Evolutionary conservation across 139 green algal genomes (phyloP).

Genomic region (Chlorella sp.): DNA sequence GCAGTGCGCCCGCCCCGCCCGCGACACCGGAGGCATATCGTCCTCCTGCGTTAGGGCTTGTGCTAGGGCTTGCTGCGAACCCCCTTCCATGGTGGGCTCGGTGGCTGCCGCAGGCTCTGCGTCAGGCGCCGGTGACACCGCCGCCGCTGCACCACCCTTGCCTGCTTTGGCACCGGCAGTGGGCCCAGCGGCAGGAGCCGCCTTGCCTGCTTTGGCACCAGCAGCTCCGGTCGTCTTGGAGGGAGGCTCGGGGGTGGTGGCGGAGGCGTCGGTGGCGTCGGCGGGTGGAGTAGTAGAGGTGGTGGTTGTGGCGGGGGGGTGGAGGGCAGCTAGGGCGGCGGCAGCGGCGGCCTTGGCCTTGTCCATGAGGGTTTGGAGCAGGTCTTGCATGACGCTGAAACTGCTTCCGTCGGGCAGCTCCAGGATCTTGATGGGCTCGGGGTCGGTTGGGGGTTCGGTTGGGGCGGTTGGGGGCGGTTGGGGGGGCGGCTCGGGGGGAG

Average conservation of each 20-base stretch:
- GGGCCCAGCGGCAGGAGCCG: background rate
- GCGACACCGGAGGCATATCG: slow-evolving; percentile 1
- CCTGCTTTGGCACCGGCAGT: slow-evolving; percentile 7
- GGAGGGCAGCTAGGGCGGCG: background rate
- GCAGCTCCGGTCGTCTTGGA: background rate
- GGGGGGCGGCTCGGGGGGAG: background rate
- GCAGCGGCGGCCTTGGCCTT: background rate
- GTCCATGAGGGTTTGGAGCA: slow-evolving; percentile 4
- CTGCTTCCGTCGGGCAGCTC: slow-evolving; percentile 5
- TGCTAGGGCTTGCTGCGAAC: no score
- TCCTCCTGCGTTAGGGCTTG: background rate
- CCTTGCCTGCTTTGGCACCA: background rate
- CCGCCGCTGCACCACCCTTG: no score
- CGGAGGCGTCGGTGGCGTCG: background rate
- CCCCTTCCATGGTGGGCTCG: background rate
- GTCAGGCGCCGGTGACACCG: background rate
- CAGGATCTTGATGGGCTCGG: slow-evolving; percentile 3
- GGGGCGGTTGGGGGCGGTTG: background rate
- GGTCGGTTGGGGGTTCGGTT: background rate
- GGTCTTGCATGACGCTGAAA: slow-evolving; percentile 9
- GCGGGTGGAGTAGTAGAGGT: no score
- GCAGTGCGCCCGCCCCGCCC: slow-evolving; percentile 4
- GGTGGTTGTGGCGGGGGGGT: no score
- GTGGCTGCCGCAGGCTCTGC: background rate
- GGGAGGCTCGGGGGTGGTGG: background rate